Conservation (phyloP, 345 rosid species). For the Lumnitzera racemosa region DNA sequence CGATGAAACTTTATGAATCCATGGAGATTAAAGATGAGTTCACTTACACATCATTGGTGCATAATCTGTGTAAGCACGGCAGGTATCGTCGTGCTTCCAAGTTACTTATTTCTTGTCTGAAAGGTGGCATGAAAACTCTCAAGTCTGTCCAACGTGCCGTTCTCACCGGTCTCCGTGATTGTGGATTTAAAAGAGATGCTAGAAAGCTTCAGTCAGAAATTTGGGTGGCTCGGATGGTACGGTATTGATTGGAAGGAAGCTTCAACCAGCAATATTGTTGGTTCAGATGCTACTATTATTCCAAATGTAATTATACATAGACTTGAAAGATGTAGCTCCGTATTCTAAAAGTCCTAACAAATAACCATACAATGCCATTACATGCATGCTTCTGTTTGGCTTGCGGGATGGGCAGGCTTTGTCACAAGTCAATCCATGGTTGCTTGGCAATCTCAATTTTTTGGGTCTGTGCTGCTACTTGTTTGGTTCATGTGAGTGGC, state of each 20-base stretch:
- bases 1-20: constrained; percentile 47
- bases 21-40: constrained; percentile 72
- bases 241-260: constrained; percentile 15
- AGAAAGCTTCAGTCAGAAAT: constrained; percentile 48
- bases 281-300: no score
- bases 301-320: no score
- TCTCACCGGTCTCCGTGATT: constrained; percentile 47
- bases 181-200: constrained; percentile 48
- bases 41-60: constrained; percentile 64
- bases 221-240: constrained; percentile 27
- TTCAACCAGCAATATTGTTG: no score
- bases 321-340: no score
- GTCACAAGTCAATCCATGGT: no score
- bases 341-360: no score
- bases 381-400: no score
- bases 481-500: no score
- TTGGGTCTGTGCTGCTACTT: no score
- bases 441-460: no score
- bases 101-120: constrained; percentile 55
- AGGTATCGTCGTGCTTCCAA: constrained; percentile 57
- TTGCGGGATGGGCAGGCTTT: no score
- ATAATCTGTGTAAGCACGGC: constrained; percentile 67
- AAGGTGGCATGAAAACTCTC: constrained; percentile 52
- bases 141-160: constrained; percentile 63
- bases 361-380: no score